Base-by-base conservation (phyloP, 2,329 filamentous ascomycete species). In the Pseudogymnoascus sp. region DNA sequence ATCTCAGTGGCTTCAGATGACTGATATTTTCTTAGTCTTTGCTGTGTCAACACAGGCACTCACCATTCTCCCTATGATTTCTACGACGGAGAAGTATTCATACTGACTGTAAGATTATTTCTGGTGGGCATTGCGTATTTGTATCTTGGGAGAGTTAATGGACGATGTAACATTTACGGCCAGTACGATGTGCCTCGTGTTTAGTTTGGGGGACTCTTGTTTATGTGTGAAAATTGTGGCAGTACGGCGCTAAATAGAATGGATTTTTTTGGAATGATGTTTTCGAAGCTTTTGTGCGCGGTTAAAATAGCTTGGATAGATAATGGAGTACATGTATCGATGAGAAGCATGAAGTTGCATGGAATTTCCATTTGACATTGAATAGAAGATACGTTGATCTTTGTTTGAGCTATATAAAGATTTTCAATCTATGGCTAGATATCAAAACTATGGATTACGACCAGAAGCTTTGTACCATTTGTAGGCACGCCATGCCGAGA, bases 61-160 rank as follows among this genome's bases (percentile, higher is more conserved):
- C 60, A 63, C 66, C 59, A 38, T 67, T 34, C 56, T 65, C 37
- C 66, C 66, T 6, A 65, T 66, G 63, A 18, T 64, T 62, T 60
- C 62, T 43, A 64, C 65, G 12, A 65, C 60, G 8, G 65, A 66
- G 23, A 56, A 63, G n/a, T 62, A 62, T 60, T 63, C 28, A 31
- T 28, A 53, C 23, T 61, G 34, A 62, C 18, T 42, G 37, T 40
- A 53, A 53, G 5, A 53, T 16, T 53, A 53, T 53, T 14, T 25
- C 46, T 23, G 16, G 46, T 11, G 46, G 14, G 11, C 12, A 46
- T 12, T 23, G 11, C 46, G 23, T 31, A n/a, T 11, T 16, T 53
- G 42, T 53, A 31, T 53, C 1, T 16, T 53, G 46, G 46, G 23
- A 16, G 14, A 28, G 3, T 16, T 8, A 31, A 16, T 16, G 4